Base-by-base conservation (phyloP, 441 rosid genomes). In the Corymbia citriodora region DNA sequence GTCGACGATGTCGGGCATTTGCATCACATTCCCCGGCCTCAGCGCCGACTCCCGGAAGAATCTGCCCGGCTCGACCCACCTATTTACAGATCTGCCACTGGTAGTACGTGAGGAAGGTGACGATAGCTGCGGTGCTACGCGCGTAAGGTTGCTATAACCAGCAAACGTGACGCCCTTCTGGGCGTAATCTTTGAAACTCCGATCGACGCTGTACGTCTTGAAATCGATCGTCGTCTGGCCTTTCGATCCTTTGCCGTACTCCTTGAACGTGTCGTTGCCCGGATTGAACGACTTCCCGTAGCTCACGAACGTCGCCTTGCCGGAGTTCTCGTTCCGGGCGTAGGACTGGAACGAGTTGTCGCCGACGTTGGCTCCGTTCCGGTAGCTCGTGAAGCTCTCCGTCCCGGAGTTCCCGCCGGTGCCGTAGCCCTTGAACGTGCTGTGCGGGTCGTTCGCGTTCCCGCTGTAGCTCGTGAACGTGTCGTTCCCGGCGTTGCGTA, bases 51-150 rank as follows among this genome's bases (percentile, higher is more conserved):
- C 99, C 17, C 99, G 92, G 61, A 98, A 98, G 95, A 98, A 98
- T 93, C 97, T 98, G 45, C 99, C 99, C 85, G 98, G 98, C 89
- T 98, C 99, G 1, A 97, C 93, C 99, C 99, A 96, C 89, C 90
- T 94, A 93, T 95, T 97, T 68, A 93, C 97, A 40, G 72, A 89
- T 89, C 92, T 93, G 94, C 95, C 97, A 93, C 95, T 92, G 87
- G 89, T 36, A 74, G 91, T 81, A 2, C 18, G 50, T 87, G 52
- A 57, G 13, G 52, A 79, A 23, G 85, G 52, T 3, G 89, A 87
- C 23, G 92, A 91, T 31, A 19, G 90, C 40, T 94, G 90, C 40
- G 94, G 95, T n/a, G 92, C 90, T 91, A 96, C 97, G 88, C 91
- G 90, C 1, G 95, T 63, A 90, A 97, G 97, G 27, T 89, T 93